Percentiles rank a stretch among this genome's conserved stretches.
These are phyloP conservation scores for Chrysoporthe puriensis DNA, from an alignment of 2,329 filamentous ascomycete species.

Conservation along the genomic window DNA sequence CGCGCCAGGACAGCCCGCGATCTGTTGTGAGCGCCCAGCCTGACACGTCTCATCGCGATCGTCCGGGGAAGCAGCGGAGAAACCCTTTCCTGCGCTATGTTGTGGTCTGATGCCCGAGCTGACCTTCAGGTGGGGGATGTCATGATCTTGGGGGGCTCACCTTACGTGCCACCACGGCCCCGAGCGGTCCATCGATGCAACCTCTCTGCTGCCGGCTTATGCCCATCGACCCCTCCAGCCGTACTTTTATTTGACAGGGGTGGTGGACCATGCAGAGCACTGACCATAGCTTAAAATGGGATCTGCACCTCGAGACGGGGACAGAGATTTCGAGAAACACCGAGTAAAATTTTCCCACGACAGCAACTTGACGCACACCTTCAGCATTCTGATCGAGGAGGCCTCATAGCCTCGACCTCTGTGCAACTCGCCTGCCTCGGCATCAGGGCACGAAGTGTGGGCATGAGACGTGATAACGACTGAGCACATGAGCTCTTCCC, in stretches of 20 bases:
- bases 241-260: conserved; percentile 5
- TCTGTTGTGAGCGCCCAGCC: conserved; percentile 8
- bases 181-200: conserved; percentile 22
- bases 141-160: conserved; percentile 18
- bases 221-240: conserved; percentile 3
- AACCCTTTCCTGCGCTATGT: neutral
- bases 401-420: neutral
- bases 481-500: conserved; percentile 18
- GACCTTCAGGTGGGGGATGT: conserved; percentile 18
- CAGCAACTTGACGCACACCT: neutral
- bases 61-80: conserved; percentile 17
- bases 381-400: neutral
- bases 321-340: conserved; percentile 3
- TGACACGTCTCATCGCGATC: conserved; percentile 15
- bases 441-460: neutral
- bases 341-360: neutral
- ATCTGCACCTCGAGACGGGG: conserved; percentile 9
- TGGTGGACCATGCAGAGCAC: conserved; percentile 17
- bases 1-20: conserved; percentile 7
- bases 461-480: conserved; percentile 20
- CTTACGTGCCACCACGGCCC: neutral
- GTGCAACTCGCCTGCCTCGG: neutral
- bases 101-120: conserved; percentile 21
- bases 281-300: conserved; percentile 25
- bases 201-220: conserved; percentile 13